Base-by-base conservation (phyloP, 2,329 filamentous ascomycete genomes). In the Fusarium bactridioides region DNA sequence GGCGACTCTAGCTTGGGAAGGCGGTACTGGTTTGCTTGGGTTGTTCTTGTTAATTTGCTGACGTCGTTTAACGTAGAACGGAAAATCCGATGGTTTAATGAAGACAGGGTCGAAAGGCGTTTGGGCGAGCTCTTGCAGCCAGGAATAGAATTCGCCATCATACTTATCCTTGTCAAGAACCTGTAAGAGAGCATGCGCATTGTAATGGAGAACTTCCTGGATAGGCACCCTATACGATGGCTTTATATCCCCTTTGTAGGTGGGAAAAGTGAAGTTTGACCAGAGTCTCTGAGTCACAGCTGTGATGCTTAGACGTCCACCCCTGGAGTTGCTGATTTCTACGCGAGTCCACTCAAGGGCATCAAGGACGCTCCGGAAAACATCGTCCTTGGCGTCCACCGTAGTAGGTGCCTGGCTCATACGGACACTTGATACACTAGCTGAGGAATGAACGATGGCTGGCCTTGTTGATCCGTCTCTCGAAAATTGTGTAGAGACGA, bases 181-280 rank as follows among this genome's bases (percentile, higher is more conserved):
- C 5, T 76, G 60, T 3, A 85, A 69, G 10, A 89, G 78, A 10
- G 82, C 81, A 9, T 72, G 72, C 4, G 85, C 81, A 59, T 86
- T 84, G 67, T 85, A 87, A 18, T 83, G 79, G 5, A 86, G 74
- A 7, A 88, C 75, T 41, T 87, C 83, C 41, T 78, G 62, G 6
- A 81, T 78, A 6, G 80, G 81, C 15, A 87, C 80, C 51, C 78
- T 84, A 74, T 85, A 84, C n/a, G 79, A 76, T 25, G 78, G 81
- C 10, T 44, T 73, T 16, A 78, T 54, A 0, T 73, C 75, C 7
- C 67, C 78, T 40, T 76, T 80, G 41, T 67, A 75, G 31, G 58
- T 62, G 12, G 80, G 79, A 33, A 83, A 79, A 35, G 70, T 77
- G 69, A 80, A 80, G 27, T 57, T 62, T 25, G 79, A 79, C 68